A percentile compares a stretch with the other conserved stretches of the same genome.
These are phyloP conservation scores for Xylariales sp. DNA, from an alignment of 2,329 filamentous ascomycete species.

Conservation along the genomic window DNA sequence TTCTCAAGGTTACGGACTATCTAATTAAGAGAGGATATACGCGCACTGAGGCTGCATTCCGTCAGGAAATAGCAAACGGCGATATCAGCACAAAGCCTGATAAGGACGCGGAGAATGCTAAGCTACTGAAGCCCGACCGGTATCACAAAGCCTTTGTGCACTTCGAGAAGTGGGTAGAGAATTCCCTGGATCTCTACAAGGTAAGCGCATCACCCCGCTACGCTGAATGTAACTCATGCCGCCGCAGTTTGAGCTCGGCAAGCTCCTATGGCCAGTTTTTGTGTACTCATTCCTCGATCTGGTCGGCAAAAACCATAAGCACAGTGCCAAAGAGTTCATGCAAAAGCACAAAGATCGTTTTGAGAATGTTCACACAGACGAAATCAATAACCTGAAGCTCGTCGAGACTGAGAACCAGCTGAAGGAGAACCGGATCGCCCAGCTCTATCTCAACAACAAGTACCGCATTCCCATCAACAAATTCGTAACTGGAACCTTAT, in stretches of 20 bases:
- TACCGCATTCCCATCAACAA: conserved; percentile 88
- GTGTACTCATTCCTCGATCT: conserved; percentile 88
- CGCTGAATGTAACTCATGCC: conserved; percentile 14
- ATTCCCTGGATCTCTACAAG: conserved; percentile 92
- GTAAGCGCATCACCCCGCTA: conserved; percentile 40
- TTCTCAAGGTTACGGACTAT: conserved; percentile 93
- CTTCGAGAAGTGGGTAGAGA: conserved; percentile 79
- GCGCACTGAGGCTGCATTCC: conserved; percentile 84
- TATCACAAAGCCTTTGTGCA: conserved; percentile 72
- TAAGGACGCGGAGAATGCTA: conserved; percentile 59
- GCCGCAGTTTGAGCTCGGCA: conserved; percentile 72
- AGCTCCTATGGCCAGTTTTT: conserved; percentile 88
- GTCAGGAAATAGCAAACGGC: conserved; percentile 81
- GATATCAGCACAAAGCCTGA: conserved; percentile 77
- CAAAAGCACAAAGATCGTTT: conserved; percentile 64
- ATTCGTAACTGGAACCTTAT: conserved; percentile 74
- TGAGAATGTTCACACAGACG: conserved; percentile 72
- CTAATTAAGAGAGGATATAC: conserved; percentile 93
- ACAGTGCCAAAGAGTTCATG: conserved; percentile 72
- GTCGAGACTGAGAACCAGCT: conserved; percentile 76
- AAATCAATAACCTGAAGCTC: conserved; percentile 69
- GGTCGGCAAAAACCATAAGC: conserved; percentile 63
- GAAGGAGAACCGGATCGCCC: conserved; percentile 69
- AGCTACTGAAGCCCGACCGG: conserved; percentile 68
- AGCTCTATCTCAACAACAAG: conserved; percentile 78